These are phyloP conservation scores for Rhododendron griersonianum DNA, from an alignment of 148 eudicot genomes.

Conservation along the genomic window DNA sequence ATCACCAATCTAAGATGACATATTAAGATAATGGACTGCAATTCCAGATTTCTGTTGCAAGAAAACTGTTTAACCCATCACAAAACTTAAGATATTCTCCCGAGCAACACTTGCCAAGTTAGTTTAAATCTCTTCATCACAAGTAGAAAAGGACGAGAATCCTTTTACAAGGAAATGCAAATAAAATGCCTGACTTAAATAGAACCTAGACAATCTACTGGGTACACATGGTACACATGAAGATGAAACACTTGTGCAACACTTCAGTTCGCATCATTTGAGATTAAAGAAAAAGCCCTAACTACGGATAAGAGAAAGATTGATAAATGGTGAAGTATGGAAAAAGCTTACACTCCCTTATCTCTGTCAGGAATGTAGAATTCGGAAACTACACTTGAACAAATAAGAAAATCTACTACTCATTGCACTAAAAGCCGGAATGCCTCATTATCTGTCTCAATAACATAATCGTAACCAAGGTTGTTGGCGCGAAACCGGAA, in stretches of 20 bases:
- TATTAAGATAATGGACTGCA: neutral
- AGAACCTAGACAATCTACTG: neutral
- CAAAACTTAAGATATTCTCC: neutral
- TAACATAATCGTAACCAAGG: conserved; percentile 65
- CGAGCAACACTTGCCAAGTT: neutral
- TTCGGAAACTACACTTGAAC: neutral
- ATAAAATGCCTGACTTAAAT: neutral
- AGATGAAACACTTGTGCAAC: neutral
- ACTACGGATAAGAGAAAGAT: neutral
- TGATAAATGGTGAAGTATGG: neutral
- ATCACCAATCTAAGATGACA: neutral
- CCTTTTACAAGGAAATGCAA: neutral
- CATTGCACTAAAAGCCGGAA: conserved; percentile 69
- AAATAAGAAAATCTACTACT: conserved; percentile 1
- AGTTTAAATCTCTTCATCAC: neutral
- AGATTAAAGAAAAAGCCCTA: neutral
- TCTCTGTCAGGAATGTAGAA: neutral
- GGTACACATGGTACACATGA: neutral
- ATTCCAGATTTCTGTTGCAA: neutral
- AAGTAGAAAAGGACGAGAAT: neutral
- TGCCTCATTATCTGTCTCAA: conserved; percentile 57
- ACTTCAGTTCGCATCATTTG: neutral
- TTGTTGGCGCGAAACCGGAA: conserved; percentile 48
- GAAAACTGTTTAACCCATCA: neutral
- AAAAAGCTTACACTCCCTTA: neutral